These are phyloP conservation scores for Magnaporthiopsis poae DNA, from an alignment of 2,329 filamentous ascomycete species.

Conservation along the genomic window DNA sequence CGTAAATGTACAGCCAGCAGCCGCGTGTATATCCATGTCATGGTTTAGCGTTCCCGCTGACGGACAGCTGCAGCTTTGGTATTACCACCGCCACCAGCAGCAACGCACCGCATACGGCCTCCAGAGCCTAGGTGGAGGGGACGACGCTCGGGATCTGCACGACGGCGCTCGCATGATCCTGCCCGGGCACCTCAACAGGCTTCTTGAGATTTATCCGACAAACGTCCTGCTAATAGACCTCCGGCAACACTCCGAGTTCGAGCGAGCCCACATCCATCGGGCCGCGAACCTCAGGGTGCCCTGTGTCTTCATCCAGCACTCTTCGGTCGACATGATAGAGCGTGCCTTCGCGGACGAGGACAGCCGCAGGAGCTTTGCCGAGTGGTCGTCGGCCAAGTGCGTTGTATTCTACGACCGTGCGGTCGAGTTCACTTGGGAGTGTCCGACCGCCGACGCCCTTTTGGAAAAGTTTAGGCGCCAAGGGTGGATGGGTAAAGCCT, in stretches of 20 bases:
- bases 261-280: slow-evolving; percentile 40
- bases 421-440: slow-evolving; percentile 40
- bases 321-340: slow-evolving; percentile 41
- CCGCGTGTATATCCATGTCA: background rate
- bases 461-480: slow-evolving; percentile 34
- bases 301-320: slow-evolving; percentile 35
- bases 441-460: slow-evolving; percentile 36
- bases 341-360: slow-evolving; percentile 39
- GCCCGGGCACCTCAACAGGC: slow-evolving; percentile 38
- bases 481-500: slow-evolving; percentile 42
- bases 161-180: slow-evolving; percentile 38
- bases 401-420: slow-evolving; percentile 44
- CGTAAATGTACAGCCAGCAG: slow-evolving; percentile 20
- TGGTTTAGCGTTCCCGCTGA: background rate
- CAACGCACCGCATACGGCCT: slow-evolving; percentile 36
- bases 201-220: slow-evolving; percentile 40
- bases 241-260: slow-evolving; percentile 35
- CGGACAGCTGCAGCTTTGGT: slow-evolving; percentile 29
- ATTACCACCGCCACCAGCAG: slow-evolving; percentile 41
- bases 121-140: slow-evolving; percentile 18
- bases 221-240: slow-evolving; percentile 41
- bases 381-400: slow-evolving; percentile 36
- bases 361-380: slow-evolving; percentile 35
- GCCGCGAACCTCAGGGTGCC: slow-evolving; percentile 44
- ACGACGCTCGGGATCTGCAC: slow-evolving; percentile 8